Evolutionary conservation across 2,329 filamentous ascomycete species (phyloP).

Genomic region (Penicillium crustosum): DNA sequence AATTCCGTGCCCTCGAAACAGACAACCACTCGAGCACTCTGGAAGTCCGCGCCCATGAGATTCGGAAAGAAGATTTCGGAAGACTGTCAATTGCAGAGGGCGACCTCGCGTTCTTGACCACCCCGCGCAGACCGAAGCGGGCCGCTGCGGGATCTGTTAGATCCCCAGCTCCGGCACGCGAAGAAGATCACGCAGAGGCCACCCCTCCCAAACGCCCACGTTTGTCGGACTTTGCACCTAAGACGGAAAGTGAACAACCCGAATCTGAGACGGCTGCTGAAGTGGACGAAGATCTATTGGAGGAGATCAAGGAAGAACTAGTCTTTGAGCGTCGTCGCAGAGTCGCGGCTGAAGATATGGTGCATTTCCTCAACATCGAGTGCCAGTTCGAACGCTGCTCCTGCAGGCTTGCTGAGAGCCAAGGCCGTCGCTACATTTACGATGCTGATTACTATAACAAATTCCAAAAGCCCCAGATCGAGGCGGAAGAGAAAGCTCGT

Average conservation of each 20-base stretch:
- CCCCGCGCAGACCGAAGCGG: slow-evolving; percentile 37
- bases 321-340: slow-evolving; percentile 51
- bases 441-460: slow-evolving; percentile 35
- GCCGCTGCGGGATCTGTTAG: slow-evolving; percentile 31
- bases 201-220: slow-evolving; percentile 38
- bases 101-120: slow-evolving; percentile 34
- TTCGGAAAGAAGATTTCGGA: slow-evolving; percentile 29
- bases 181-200: slow-evolving; percentile 19
- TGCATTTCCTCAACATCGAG: slow-evolving; percentile 52
- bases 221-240: slow-evolving; percentile 32
- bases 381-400: slow-evolving; percentile 51
- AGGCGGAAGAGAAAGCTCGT: slow-evolving; percentile 13
- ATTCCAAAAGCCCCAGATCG: slow-evolving; percentile 23
- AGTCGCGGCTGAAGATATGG: slow-evolving; percentile 56
- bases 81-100: slow-evolving; percentile 33
- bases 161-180: slow-evolving; percentile 16
- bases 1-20: slow-evolving; percentile 41
- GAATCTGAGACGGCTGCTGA: slow-evolving; percentile 27
- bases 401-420: slow-evolving; percentile 47
- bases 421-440: slow-evolving; percentile 43
- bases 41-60: slow-evolving; percentile 35
- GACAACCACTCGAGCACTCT: slow-evolving; percentile 36
- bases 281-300: slow-evolving; percentile 46
- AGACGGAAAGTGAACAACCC: slow-evolving; percentile 25
- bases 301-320: slow-evolving; percentile 51